Evolutionary conservation across 2,329 filamentous ascomycete species (phyloP).

Genomic region (Apiospora phragmitis): DNA sequence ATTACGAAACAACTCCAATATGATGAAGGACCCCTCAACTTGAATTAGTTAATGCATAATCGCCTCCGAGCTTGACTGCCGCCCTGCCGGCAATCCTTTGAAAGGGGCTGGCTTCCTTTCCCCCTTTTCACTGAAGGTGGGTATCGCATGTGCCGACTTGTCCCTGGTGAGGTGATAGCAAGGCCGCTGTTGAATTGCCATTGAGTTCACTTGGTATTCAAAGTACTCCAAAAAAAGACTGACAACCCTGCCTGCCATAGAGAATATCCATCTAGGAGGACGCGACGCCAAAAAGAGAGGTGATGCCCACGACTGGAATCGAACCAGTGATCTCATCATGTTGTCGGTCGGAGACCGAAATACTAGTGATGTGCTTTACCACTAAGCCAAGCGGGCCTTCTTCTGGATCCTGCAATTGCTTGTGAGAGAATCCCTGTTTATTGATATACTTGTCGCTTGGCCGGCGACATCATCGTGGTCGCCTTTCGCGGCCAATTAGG

Average conservation of each 20-base stretch:
- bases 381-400: background rate
- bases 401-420: fast-evolving
- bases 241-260: too few species aligned
- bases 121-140: background rate
- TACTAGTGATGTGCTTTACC: constrained; percentile 8
- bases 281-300: background rate
- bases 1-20: background rate
- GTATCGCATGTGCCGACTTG: background rate
- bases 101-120: background rate
- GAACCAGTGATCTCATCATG: constrained; percentile 7
- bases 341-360: background rate
- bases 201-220: background rate
- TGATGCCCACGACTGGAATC: constrained; percentile 4
- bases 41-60: too few species aligned
- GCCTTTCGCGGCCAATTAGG: background rate
- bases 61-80: background rate
- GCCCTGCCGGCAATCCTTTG: background rate
- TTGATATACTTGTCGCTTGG: background rate
- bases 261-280: too few species aligned
- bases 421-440: background rate
- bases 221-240: background rate
- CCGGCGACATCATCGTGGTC: background rate
- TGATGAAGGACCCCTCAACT: too few species aligned
- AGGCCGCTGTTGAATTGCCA: background rate
- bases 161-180: background rate